Evolutionary conservation across 2,329 filamentous ascomycete species (phyloP), one percentile per base, ranked within the genome.

Genomic region (Canariomyces notabilis): DNA sequence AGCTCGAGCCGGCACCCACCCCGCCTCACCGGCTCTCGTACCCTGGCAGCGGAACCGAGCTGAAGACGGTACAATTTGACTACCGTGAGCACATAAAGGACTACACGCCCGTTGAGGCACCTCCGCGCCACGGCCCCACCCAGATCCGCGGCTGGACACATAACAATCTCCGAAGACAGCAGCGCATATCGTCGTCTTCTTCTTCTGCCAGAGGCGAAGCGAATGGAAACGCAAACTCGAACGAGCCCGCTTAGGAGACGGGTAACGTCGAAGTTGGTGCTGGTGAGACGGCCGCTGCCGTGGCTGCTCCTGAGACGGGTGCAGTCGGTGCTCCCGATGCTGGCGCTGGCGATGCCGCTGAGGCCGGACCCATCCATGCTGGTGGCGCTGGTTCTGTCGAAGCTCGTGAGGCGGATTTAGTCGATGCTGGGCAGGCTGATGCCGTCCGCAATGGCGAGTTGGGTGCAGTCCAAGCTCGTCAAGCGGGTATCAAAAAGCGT

Each of bases 61-160:
- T 81, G n/a, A 73, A 77, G 46, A 79, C 78, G 4, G 76, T 79
- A 3, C 74, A 73, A 31, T 81, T 80, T 52, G 69, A 75, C 47
- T 72, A 73, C 37, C 68, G 67, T 21, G 71, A 74, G 51, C 73
- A 76, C 16, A 79, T 80, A 58, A 80, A 80, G 57, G 77, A 81
- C 55, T 79, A 77, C 35, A 67, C 68, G 4, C 70, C 76, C 2
- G 71, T 70, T 15, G 76, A 79, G 40, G 74, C 76, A 12, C 70
- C 79, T 22, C 77, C 77, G 7, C 71, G 70, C 38, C 74, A 72
- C 14, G 77, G 76, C 0, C 77, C 77, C 1, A 77, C 75, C 11
- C 69, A 71, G 35, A 79, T 81, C 23, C 64, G 77, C 21, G 77
- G 77, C 1, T 81, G 77, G 77, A 77, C 75, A 37, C 65, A 72